Conservation (phyloP, 345 rosid genomes). For the Citrus sinensis region DNA sequence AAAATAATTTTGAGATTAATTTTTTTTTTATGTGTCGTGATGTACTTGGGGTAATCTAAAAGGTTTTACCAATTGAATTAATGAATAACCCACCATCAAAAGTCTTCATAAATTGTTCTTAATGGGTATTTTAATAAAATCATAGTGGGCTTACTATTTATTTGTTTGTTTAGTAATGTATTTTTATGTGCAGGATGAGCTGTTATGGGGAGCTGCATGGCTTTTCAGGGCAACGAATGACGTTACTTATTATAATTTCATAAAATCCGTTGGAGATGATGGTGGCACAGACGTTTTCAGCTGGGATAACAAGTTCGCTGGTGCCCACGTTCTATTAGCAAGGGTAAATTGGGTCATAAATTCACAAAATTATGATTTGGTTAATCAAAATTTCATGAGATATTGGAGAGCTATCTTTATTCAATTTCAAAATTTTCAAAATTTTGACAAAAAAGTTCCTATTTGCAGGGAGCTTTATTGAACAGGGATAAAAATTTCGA, state of each 20-base stretch:
- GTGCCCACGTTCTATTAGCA: slow-evolving; percentile 74
- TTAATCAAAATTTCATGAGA: not conserved
- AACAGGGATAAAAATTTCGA: slow-evolving; percentile 58
- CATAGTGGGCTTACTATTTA: not conserved
- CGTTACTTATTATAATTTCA: slow-evolving; percentile 49
- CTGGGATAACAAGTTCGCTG: slow-evolving; percentile 93
- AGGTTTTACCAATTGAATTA: no score
- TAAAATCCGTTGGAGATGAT: slow-evolving; percentile 67
- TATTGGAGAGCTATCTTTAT: no score
- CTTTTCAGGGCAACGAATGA: slow-evolving; percentile 69
- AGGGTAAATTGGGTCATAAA: slow-evolving; percentile 38
- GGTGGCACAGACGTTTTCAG: slow-evolving; percentile 82
- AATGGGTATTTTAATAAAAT: no score
- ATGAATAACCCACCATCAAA: no score
- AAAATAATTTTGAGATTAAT: no score
- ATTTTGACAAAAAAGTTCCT: not conserved
- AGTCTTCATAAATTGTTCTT: no score
- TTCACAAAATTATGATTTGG: not conserved
- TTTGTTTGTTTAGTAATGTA: not conserved
- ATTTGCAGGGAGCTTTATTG: slow-evolving; percentile 54
- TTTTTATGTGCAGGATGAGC: slow-evolving; percentile 58
- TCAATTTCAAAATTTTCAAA: no score
- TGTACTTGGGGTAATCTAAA: no score
- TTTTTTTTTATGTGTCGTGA: no score
- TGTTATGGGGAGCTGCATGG: slow-evolving; percentile 93